Percentiles rank a stretch among this genome's conserved stretches.
Conservation (phyloP, 139 green algal genomes). For the Spirogloea muscicola region DNA sequence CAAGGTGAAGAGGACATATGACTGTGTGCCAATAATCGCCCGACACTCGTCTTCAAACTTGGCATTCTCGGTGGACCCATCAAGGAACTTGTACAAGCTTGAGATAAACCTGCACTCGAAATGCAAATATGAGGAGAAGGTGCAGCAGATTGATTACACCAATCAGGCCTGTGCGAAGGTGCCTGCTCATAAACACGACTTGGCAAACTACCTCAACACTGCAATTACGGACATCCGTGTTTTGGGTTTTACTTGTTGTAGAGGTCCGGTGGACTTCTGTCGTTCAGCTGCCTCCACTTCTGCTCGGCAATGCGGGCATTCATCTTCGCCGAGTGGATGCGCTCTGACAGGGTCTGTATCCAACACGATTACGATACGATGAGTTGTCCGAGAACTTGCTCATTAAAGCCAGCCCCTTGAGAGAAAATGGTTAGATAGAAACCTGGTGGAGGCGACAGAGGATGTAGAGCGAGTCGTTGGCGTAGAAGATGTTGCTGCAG, state of each 20-base stretch:
- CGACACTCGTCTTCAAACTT: conserved; percentile 73
- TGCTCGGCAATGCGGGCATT: conserved; percentile 19
- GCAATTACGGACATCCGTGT: neutral
- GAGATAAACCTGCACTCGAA: conserved; percentile 55
- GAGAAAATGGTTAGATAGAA: neutral
- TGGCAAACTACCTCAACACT: neutral
- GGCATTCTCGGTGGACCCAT: conserved; percentile 60
- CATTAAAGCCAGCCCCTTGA: neutral
- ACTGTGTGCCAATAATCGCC: conserved; percentile 75
- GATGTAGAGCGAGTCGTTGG: conserved; percentile 88
- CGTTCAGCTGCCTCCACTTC: conserved; percentile 11
- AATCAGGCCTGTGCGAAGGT: neutral
- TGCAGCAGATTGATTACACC: neutral
- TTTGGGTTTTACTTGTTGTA: neutral
- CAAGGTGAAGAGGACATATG: conserved; percentile 89
- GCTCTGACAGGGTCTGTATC: conserved; percentile 75
- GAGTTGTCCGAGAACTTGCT: neutral
- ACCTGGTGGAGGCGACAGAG: conserved; percentile 71
- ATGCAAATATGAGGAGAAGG: neutral
- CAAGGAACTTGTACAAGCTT: conserved; percentile 57
- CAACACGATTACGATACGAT: neutral
- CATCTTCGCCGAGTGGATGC: conserved; percentile 54
- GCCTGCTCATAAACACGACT: neutral
- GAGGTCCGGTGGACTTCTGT: neutral
- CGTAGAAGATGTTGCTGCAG: conserved; percentile 66